Percentiles rank a stretch among this genome's conserved stretches.
These are phyloP conservation scores for Verticillium dahliae DNA, from an alignment of 2,329 filamentous ascomycete genomes.

Conservation along the genomic window DNA sequence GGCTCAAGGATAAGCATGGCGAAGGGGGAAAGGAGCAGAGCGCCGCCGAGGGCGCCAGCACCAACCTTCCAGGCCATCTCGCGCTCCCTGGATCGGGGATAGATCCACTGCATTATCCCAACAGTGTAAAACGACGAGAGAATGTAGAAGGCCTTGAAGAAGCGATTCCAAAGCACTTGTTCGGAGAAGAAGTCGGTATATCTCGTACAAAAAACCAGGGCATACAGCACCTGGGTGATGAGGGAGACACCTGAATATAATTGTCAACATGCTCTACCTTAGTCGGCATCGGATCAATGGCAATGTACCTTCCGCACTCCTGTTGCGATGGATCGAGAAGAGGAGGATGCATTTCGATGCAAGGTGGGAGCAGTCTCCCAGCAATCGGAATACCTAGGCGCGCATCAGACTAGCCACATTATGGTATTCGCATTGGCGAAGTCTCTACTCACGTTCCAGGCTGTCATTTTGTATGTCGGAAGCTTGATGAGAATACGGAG, in stretches of 20 bases:
- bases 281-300: neutral
- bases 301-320: conserved; percentile 68
- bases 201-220: conserved; percentile 75
- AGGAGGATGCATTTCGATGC: conserved; percentile 86
- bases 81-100: conserved; percentile 78
- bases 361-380: conserved; percentile 79
- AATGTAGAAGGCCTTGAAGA: conserved; percentile 89
- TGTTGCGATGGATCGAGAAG: conserved; percentile 82
- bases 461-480: conserved; percentile 24
- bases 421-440: neutral
- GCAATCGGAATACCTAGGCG: conserved; percentile 59
- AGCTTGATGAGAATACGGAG: neutral
- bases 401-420: conserved; percentile 3
- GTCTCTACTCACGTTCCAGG: conserved; percentile 29
- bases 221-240: conserved; percentile 85
- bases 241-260: conserved; percentile 70
- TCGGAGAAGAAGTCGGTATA: conserved; percentile 76
- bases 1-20: conserved; percentile 61
- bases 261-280: neutral
- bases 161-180: conserved; percentile 58
- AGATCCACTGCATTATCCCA: conserved; percentile 79
- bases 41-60: conserved; percentile 58
- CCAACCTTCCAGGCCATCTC: conserved; percentile 94
- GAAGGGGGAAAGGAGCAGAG: conserved; percentile 63
- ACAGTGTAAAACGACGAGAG: conserved; percentile 79